Base-by-base conservation (phyloP, 2,329 filamentous ascomycete genomes). In the Apiospora pterosperma region DNA sequence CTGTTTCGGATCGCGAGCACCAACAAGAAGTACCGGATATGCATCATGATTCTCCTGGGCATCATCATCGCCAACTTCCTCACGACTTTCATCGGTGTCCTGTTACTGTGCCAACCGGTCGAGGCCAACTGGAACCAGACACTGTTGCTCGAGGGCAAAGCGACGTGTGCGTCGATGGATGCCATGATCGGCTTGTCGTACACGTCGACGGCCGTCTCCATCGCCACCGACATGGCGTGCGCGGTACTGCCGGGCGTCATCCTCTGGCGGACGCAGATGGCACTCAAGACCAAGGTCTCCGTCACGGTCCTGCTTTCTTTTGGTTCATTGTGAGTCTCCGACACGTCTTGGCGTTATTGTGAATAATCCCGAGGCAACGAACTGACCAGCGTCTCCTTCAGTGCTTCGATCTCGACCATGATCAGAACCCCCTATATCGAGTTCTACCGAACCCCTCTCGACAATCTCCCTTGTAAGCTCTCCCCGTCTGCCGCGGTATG, bases 1-100 rank as follows among this genome's bases (percentile, higher is more conserved):
- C 75, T 79, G 0, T 74, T 76, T 38, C 70, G 79, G 11, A 79
- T 65, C n/a, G 68, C 70, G 39, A 75, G 61, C 0, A 72, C 72
- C 2, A 25, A 68, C 19, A 64, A 36, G 5, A 39, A 28, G 19
- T 65, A 72, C 31, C 69, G 68, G n/a, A 66, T 72, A 21, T 65
- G 69, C 2, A 67, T 72, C 8, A 71, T 68, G 65, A 41, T 66
- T 12, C 64, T 65, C 1, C 69, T 67, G 0, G 69, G 67, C 3
- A 66, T 71, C 8, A 69, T 67, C 36, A 66, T 65, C 4, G 76
- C 73, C 5, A 73, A 70, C 0, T 73, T 71, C 34, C 71, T 75
- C 0, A 73, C 75, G 55, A 75, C 73, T 0, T 73, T 72, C 66
- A 73, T 76, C 21, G 78, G 69, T 0, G 72, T 65, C 1, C 67